Evolutionary conservation across 768 basidiomycete genomes (phyloP).

Genomic region (Kwoniella bestiolae): DNA sequence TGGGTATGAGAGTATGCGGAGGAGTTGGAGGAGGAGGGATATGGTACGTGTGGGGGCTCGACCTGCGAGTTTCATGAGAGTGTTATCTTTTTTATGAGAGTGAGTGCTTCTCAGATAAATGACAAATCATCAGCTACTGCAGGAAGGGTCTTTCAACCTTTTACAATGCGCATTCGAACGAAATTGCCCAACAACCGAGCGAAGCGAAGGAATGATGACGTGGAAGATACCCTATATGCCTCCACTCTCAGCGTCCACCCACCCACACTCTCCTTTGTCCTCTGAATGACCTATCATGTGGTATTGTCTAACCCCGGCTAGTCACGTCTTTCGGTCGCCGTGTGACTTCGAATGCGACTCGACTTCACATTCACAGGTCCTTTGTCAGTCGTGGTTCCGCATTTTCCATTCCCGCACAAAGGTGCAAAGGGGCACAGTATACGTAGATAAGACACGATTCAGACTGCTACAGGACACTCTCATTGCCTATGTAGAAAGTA

Average conservation of each 20-base stretch:
- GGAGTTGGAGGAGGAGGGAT: background rate
- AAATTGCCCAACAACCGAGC: too few relatives aligned
- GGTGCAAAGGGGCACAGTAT: too few relatives aligned
- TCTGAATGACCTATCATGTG: background rate
- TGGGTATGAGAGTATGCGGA: constrained; percentile 14
- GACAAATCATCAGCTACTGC: background rate
- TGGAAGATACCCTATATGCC: background rate
- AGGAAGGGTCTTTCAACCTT: background rate
- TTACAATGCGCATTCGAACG: background rate
- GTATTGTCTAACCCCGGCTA: too few relatives aligned
- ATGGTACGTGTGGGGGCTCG: background rate
- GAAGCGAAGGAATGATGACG: background rate
- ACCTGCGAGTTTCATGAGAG: constrained; percentile 2
- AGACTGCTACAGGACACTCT: too few relatives aligned
- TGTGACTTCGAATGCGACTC: too few relatives aligned
- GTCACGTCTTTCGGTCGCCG: too few relatives aligned
- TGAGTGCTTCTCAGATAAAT: background rate
- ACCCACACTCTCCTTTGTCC: background rate
- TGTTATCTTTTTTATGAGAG: background rate
- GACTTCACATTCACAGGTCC: too few relatives aligned
- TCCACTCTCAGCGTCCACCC: background rate
- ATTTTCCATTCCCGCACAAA: too few relatives aligned
- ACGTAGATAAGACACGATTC: too few relatives aligned
- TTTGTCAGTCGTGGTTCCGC: too few relatives aligned
- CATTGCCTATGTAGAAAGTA: too few relatives aligned